Evolutionary conservation across 140 eudicot species (phyloP).

Genomic region (Bidens hawaiensis): DNA sequence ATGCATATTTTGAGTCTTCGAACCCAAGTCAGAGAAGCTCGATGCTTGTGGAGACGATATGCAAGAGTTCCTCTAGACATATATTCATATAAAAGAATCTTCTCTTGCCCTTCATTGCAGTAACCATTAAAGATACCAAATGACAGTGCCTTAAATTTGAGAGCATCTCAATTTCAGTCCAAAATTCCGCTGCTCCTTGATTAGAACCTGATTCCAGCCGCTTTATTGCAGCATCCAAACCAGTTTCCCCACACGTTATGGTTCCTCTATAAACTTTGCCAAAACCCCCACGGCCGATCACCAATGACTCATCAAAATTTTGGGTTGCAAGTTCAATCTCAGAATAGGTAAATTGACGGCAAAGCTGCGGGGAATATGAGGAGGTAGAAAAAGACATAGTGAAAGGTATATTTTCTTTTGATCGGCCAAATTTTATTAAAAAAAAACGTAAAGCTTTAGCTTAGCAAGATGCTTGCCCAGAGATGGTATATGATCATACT

Average conservation of each 20-base stretch:
- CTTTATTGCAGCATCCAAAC: slow-evolving; percentile 21
- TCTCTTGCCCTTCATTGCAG: slow-evolving; percentile 19
- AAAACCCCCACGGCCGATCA: slow-evolving; percentile 8
- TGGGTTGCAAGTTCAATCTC: slow-evolving; percentile 8
- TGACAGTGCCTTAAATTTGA: slow-evolving; percentile 20
- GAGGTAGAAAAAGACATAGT: background rate
- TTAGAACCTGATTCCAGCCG: slow-evolving; percentile 17
- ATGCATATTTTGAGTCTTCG: slow-evolving; percentile 23
- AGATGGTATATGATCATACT: too few species aligned
- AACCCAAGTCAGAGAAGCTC: slow-evolving; percentile 1
- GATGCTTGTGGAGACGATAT: slow-evolving; percentile 3
- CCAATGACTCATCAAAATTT: slow-evolving; percentile 8
- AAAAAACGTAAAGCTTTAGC: too few species aligned
- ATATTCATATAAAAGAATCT: slow-evolving; percentile 21
- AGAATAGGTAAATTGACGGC: slow-evolving; percentile 6
- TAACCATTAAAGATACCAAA: slow-evolving; percentile 24
- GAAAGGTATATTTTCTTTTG: too few species aligned
- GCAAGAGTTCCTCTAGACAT: slow-evolving; percentile 20
- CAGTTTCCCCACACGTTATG: background rate
- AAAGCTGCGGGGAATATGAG: slow-evolving; percentile 8
- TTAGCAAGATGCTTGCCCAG: too few species aligned
- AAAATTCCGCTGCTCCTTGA: slow-evolving; percentile 18
- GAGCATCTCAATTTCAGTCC: slow-evolving; percentile 17
- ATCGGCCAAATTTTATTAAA: too few species aligned
- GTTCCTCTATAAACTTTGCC: background rate